A percentile compares a stretch with the other conserved stretches of the same genome.
Evolutionary conservation across 208 protist species (phyloP).

Genomic region (Trypanosoma cruzi): DNA sequence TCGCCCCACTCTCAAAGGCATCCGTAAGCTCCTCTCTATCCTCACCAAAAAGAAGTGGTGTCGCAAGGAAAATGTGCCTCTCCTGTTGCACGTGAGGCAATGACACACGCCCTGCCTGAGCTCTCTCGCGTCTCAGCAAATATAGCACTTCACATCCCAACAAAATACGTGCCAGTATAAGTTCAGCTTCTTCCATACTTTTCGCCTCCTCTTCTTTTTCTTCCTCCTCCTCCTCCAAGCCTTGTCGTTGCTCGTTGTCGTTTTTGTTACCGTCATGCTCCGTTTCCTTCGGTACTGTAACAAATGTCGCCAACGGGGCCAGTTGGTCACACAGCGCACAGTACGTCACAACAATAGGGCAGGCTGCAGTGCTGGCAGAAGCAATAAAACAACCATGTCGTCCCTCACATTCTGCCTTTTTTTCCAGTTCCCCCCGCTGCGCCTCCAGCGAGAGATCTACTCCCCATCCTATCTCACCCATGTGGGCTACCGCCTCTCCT

Average conservation of each 20-base stretch:
- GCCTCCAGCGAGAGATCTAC: conserved; percentile 27
- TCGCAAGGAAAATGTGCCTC: conserved; percentile 45
- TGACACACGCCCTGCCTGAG: too few relatives aligned
- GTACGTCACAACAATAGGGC: conserved; percentile 51
- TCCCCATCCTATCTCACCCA: conserved; percentile 23
- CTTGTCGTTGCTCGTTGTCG: not conserved
- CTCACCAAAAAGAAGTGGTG: conserved; percentile 48
- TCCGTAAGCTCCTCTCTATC: conserved; percentile 34
- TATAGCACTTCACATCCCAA: conserved; percentile 25
- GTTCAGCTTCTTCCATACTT: conserved; percentile 19
- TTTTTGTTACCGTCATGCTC: not conserved
- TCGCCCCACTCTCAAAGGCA: conserved; percentile 37
- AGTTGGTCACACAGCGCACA: conserved; percentile 60
- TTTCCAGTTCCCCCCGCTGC: conserved; percentile 37
- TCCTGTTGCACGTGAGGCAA: conserved; percentile 10
- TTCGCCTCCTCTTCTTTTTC: not conserved
- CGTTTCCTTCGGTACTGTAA: not conserved
- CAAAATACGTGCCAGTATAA: conserved; percentile 21
- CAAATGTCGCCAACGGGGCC: conserved; percentile 45
- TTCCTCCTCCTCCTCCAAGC: not conserved
- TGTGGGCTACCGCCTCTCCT: conserved; percentile 16
- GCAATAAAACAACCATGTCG: conserved; percentile 63
- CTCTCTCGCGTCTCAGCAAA: conserved; percentile 1
- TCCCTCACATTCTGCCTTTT: conserved; percentile 39
- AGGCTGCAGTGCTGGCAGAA: conserved; percentile 42